Conservation (phyloP, 805 yeast species). For the Candida ficus region DNA sequence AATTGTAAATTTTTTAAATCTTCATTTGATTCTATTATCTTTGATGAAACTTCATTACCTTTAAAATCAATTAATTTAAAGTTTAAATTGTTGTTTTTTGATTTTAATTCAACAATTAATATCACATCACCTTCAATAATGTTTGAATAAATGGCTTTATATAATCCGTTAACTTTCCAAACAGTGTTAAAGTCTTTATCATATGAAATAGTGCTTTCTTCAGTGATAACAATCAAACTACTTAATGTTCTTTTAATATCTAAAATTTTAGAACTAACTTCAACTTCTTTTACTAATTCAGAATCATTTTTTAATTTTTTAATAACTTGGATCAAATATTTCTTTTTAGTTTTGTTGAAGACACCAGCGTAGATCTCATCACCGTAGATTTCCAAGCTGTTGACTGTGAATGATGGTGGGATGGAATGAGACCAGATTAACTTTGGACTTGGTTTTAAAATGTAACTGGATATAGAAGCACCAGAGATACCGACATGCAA, state of each 20-base stretch:
- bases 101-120: constrained; percentile 6
- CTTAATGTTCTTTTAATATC: constrained; percentile 8
- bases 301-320: constrained; percentile 21
- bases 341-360: constrained; percentile 17
- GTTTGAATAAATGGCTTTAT: constrained; percentile 12
- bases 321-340: constrained; percentile 15
- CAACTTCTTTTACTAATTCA: constrained; percentile 15
- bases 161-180: constrained; percentile 17
- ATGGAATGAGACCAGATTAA: constrained; percentile 48
- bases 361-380: constrained; percentile 15
- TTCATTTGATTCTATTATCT: constrained; percentile 18
- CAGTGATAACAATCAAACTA: constrained; percentile 12
- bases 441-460: constrained; percentile 47
- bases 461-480: constrained; percentile 29
- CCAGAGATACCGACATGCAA: constrained; percentile 25
- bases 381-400: constrained; percentile 15
- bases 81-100: constrained; percentile 16
- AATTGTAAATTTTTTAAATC: constrained; percentile 10
- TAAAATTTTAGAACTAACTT: constrained; percentile 9
- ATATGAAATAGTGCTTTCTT: constrained; percentile 7
- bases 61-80: constrained; percentile 15
- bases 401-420: constrained; percentile 38
- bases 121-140: constrained; percentile 15
- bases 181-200: constrained; percentile 4
- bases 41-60: constrained; percentile 23